Conservation (phyloP, 2,329 filamentous ascomycete species). For the Plenodomus biglobosus region DNA sequence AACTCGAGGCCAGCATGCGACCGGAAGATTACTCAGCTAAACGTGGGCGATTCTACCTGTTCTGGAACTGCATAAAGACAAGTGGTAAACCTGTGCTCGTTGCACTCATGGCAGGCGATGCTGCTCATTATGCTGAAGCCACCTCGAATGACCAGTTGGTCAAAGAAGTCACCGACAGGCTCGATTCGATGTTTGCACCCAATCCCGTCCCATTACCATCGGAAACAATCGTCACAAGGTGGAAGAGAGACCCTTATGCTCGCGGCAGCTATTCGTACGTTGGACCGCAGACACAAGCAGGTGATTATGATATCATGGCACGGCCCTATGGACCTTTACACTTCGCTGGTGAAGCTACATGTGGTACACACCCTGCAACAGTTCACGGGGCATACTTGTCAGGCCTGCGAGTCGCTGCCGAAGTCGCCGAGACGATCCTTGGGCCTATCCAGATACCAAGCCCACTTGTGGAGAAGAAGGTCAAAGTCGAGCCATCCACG, state of each 20-base stretch:
- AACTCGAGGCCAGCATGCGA: constrained; percentile 67
- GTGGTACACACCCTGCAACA: constrained; percentile 91
- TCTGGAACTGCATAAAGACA: constrained; percentile 93
- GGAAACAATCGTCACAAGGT: constrained; percentile 88
- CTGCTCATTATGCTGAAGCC: constrained; percentile 83
- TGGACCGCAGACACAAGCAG: constrained; percentile 74
- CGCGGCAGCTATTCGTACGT: constrained; percentile 94
- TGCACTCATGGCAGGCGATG: constrained; percentile 93
- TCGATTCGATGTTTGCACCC: constrained; percentile 71
- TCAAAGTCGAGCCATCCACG: constrained; percentile 26
- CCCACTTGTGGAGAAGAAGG: constrained; percentile 71
- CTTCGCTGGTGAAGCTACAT: constrained; percentile 96
- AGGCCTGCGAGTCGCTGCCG: constrained; percentile 83
- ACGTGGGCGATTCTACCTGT: constrained; percentile 93
- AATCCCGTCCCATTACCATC: constrained; percentile 70
- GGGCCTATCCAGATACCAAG: constrained; percentile 75
- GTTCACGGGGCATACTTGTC: constrained; percentile 97
- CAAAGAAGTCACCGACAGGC: constrained; percentile 74
- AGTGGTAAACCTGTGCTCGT: constrained; percentile 83
- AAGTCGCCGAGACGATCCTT: constrained; percentile 77
- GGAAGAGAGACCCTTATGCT: constrained; percentile 89
- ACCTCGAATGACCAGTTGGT: constrained; percentile 75
- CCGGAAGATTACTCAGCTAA: constrained; percentile 77
- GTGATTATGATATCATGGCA: constrained; percentile 93
- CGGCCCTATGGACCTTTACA: constrained; percentile 80